phyloP scores from a whole-genome alignment of 2,329 filamentous ascomycete species.

The Cladosporium sp. region DNA sequence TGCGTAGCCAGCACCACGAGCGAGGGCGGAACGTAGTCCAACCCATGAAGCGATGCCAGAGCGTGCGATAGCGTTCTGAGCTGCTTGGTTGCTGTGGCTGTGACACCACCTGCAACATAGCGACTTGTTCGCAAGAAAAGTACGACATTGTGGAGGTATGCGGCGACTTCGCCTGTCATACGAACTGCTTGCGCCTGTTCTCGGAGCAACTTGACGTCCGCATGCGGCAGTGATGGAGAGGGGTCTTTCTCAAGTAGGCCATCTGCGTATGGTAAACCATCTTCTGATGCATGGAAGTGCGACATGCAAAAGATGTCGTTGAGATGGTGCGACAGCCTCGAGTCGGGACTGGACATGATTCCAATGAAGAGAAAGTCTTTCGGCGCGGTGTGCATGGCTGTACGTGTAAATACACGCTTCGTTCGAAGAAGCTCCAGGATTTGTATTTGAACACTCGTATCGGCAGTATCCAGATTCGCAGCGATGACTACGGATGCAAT shows the following conservation, averaged over 20 bases:
- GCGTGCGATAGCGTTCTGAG: constrained; percentile 55
- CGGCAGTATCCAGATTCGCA: constrained; percentile 70
- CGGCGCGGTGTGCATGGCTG: constrained; percentile 68
- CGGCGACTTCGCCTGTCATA: constrained; percentile 70
- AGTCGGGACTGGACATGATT: constrained; percentile 43
- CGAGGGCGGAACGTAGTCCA: constrained; percentile 78
- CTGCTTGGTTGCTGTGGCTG: constrained; percentile 73
- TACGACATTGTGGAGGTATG: constrained; percentile 84
- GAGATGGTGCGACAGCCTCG: constrained; percentile 40
- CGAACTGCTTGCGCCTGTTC: constrained; percentile 55
- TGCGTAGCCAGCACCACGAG: constrained; percentile 75
- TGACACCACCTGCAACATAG: constrained; percentile 73
- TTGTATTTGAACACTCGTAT: constrained; percentile 78
- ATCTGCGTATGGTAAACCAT: constrained; percentile 20
- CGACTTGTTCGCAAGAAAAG: constrained; percentile 85
- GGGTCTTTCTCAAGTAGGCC: neutral
- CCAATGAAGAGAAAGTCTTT: constrained; percentile 77
- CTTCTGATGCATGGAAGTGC: constrained; percentile 63
- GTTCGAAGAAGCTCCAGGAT: constrained; percentile 72
- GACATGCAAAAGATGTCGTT: constrained; percentile 87
- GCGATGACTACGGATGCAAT: constrained; percentile 83
- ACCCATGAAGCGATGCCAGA: constrained; percentile 74
- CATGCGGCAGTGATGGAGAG: constrained; percentile 27
- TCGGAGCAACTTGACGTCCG: constrained; percentile 56
- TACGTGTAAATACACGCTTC: constrained; percentile 71